Conservation (phyloP, 2,329 filamentous ascomycete genomes). For the Drechslera avenae region DNA sequence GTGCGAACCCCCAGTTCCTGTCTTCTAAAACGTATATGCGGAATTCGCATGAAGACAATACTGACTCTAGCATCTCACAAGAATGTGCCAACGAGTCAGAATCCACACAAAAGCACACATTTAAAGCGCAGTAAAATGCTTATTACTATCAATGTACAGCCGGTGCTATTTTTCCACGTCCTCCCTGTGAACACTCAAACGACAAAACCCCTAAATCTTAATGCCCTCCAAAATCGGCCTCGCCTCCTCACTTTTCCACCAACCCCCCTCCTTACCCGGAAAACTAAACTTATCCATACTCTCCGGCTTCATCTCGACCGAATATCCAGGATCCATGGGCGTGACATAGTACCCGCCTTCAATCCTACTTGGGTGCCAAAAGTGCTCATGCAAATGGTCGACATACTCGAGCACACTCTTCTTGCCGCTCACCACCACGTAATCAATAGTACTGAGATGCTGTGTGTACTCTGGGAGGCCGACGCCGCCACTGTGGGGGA, state of each 20-base stretch:
- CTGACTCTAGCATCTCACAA: too few relatives aligned
- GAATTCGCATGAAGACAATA: too few relatives aligned
- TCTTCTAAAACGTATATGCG: too few relatives aligned
- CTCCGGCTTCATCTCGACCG: constrained; percentile 88
- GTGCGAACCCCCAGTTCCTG: too few relatives aligned
- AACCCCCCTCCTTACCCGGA: constrained; percentile 78
- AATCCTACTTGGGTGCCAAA: constrained; percentile 79
- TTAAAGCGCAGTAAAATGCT: too few relatives aligned
- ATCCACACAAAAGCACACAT: too few relatives aligned
- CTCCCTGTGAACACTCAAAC: neutral
- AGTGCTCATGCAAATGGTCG: constrained; percentile 92
- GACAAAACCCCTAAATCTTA: constrained; percentile 42
- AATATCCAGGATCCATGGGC: constrained; percentile 81
- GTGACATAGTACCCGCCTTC: constrained; percentile 88
- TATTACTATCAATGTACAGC: too few relatives aligned
- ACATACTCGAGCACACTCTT: constrained; percentile 86
- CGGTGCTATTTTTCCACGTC: too few relatives aligned
- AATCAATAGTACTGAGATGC: constrained; percentile 90
- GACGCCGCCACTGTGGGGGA: constrained; percentile 88
- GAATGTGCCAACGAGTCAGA: too few relatives aligned
- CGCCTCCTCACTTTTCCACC: constrained; percentile 86
- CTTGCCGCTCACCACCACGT: constrained; percentile 83
- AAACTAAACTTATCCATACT: constrained; percentile 82
- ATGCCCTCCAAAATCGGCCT: constrained; percentile 70
- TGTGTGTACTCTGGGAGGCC: constrained; percentile 93